phyloP scores from a whole-genome alignment of 768 basidiomycete species.

The Lentinus tigrinus region DNA sequence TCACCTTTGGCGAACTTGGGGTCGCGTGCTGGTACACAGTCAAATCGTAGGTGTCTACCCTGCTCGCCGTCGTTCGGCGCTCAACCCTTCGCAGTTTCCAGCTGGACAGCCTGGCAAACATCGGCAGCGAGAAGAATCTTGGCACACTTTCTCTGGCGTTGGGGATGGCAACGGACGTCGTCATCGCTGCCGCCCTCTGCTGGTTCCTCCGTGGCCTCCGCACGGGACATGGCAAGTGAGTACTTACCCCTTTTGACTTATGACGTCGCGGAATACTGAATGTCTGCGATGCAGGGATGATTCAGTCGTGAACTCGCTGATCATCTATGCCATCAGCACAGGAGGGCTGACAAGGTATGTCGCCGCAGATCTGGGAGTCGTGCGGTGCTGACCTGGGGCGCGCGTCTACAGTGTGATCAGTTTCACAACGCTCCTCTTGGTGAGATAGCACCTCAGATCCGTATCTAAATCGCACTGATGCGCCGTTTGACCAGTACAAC shows the following conservation, averaged over 20 bases:
- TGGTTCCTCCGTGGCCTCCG: conserved; percentile 54
- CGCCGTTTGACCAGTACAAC: conserved; percentile 46
- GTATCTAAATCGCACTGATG: neutral
- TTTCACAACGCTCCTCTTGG: conserved; percentile 53
- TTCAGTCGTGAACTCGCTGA: conserved; percentile 54
- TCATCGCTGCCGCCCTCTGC: conserved; percentile 51
- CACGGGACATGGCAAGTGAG: conserved; percentile 44
- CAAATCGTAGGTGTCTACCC: no score
- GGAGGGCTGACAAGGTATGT: conserved; percentile 59
- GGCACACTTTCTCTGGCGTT: conserved; percentile 49
- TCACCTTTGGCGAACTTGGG: conserved; percentile 47
- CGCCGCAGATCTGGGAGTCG: neutral
- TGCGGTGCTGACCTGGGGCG: neutral
- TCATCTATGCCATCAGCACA: conserved; percentile 62
- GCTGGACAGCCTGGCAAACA: conserved; percentile 37
- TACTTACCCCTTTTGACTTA: neutral
- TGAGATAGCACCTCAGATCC: conserved; percentile 31
- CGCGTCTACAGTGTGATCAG: conserved; percentile 39
- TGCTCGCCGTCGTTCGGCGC: neutral
- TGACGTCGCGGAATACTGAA: neutral
- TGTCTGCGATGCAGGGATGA: conserved; percentile 41
- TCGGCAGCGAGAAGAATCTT: conserved; percentile 45
- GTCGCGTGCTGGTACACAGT: conserved; percentile 38
- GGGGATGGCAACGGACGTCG: conserved; percentile 49
- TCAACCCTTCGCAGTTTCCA: conserved; percentile 10